Evolutionary conservation across 805 yeast species (phyloP), one percentile per base, ranked within the genome.

Genomic region (Teunomyces kruisii): DNA sequence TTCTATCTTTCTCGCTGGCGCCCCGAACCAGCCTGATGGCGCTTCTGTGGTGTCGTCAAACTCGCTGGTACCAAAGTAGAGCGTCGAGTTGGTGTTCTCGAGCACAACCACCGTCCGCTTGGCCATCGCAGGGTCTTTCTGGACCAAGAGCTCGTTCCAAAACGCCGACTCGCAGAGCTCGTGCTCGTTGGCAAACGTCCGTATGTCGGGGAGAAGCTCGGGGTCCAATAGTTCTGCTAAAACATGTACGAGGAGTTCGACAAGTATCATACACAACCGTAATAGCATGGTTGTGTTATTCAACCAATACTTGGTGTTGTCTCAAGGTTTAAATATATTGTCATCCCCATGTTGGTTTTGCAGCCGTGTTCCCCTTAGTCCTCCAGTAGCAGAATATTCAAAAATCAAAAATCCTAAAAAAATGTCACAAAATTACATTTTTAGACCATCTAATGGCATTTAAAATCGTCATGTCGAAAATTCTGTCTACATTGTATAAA

Each of bases 121-220:
- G 6, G 51, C 47, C 15, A 35, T 13, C 10, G 8, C 29, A 3
- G 45, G 43, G 35, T 51, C 39, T 17, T 42, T 44, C 32, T 30
- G 29, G 26, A 31, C 36, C 31, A 35, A 15, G 3, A 53, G 28
- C 9, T 27, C 17, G 14, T 28, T 33, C 57, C 57, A 53, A 33
- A 53, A 49, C 3, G 13, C 10, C 14, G 55, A 51, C 19, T 39
- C 32, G n/a, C 38, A 13, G 22, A 50, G 38, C 22, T 42, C 51
- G 9, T 45, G 14, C 13, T 40, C 31, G 10, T 43, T 38, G 31
- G 29, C 26, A 29, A 49, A 49, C 14, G 22, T 30, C 13, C 27
- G 28, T 14, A 35, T 24, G n/a, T 35, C 28, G 9, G 27, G 27
- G 9, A 12, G 22, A 9, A 12, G 15, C 6, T 24, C 29, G 24